Conservation (phyloP, 140 eudicot species). For the Oenanthe javanica region DNA sequence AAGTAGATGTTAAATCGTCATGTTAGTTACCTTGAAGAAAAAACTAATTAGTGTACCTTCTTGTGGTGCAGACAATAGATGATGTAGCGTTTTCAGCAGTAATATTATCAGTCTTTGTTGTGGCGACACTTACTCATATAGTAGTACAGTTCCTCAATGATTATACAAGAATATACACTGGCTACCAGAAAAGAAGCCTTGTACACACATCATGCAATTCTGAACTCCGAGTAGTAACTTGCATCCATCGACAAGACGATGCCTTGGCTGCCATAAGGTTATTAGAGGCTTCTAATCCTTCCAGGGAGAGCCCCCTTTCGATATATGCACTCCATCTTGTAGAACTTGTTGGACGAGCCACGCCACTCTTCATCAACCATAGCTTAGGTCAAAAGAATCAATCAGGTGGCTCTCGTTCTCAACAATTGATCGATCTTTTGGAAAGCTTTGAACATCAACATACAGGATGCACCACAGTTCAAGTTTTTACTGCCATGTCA, state of each 20-base stretch:
- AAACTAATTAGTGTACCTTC: neutral
- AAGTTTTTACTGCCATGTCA: conserved; percentile 10
- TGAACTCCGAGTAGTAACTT: conserved; percentile 11
- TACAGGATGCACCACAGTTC: neutral
- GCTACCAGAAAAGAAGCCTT: conserved; percentile 12
- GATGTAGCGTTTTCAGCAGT: neutral
- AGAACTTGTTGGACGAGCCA: conserved; percentile 6
- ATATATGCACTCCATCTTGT: conserved; percentile 8
- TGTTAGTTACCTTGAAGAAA: neutral
- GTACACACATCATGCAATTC: neutral
- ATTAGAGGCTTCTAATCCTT: conserved; percentile 3
- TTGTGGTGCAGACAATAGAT: conserved; percentile 8
- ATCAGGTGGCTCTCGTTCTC: neutral
- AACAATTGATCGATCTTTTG: neutral
- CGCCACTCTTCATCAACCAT: conserved; percentile 9
- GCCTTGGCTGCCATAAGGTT: conserved; percentile 11
- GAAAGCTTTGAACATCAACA: neutral
- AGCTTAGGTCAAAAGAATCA: conserved; percentile 3
- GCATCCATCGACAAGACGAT: conserved; percentile 6
- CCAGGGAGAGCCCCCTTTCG: conserved; percentile 2
- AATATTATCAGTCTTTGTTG: neutral
- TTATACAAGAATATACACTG: conserved; percentile 5
- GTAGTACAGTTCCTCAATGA: neutral
- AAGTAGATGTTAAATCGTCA: neutral
- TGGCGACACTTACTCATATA: neutral